Evolutionary conservation across 2,329 filamentous ascomycete species (phyloP).

Genomic region (Westerdykella aurantiaca): DNA sequence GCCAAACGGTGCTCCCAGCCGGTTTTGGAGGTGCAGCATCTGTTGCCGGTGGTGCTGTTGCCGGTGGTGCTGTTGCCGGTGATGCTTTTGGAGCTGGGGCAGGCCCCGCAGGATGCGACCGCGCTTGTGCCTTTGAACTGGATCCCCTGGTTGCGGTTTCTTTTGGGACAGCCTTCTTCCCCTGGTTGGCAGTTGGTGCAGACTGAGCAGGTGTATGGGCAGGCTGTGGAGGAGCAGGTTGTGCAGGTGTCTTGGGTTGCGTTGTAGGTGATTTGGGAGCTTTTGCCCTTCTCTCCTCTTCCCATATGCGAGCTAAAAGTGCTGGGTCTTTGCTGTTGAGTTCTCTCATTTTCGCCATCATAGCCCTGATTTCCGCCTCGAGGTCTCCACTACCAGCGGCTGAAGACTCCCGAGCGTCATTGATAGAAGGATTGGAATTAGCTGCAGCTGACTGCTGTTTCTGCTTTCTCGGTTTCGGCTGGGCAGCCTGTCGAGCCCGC

Average conservation of each 20-base stretch:
- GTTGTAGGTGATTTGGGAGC: constrained; percentile 19
- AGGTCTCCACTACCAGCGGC: constrained; percentile 32
- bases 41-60: constrained; percentile 5
- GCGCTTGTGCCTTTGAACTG: constrained; percentile 3
- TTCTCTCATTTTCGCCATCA: constrained; percentile 55
- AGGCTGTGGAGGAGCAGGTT: constrained; percentile 8
- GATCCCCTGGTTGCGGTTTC: constrained; percentile 6
- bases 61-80: constrained; percentile 1
- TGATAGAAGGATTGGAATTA: constrained; percentile 3
- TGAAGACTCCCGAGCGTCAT: constrained; percentile 3
- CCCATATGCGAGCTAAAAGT: constrained; percentile 53
- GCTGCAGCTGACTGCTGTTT: constrained; percentile 16
- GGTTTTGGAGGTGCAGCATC: background rate
- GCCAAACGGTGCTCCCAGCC: constrained; percentile 44
- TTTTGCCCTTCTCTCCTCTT: constrained; percentile 45
- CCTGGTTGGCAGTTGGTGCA: constrained; percentile 10
- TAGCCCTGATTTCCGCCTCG: constrained; percentile 48
- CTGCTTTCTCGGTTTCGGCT: constrained; percentile 17
- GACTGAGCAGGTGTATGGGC: constrained; percentile 6
- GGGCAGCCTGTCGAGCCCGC: constrained; percentile 6
- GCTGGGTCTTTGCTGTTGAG: constrained; percentile 51
- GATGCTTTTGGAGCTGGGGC: constrained; percentile 1
- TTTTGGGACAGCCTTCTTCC: constrained; percentile 17
- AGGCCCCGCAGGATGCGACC: background rate
- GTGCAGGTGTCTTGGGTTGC: constrained; percentile 19